Percentiles rank a stretch among this genome's conserved stretches.
Evolutionary conservation across 805 yeast genomes (phyloP).

Genomic region (Candida dendrica): DNA sequence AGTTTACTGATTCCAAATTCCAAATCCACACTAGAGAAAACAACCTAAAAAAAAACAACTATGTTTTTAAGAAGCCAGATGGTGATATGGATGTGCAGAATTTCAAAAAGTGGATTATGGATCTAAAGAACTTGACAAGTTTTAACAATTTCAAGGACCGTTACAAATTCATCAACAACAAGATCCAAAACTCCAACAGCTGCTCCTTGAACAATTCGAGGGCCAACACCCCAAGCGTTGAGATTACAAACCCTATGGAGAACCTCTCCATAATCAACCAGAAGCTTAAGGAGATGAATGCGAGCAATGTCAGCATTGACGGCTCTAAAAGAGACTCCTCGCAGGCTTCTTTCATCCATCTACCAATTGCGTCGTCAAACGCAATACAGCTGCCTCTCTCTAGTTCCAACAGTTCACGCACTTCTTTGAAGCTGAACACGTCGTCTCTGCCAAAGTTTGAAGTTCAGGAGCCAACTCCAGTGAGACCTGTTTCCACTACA

Average conservation of each 20-base stretch:
- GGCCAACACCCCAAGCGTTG: constrained; percentile 20
- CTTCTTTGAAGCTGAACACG: neutral
- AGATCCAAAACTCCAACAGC: neutral
- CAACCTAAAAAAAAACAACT: constrained; percentile 73
- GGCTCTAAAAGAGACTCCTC: no score
- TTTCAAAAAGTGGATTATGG: constrained; percentile 77
- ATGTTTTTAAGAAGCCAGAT: constrained; percentile 67
- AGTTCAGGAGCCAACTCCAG: constrained; percentile 12
- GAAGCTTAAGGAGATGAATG: constrained; percentile 14
- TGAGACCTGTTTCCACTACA: no score
- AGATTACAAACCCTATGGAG: constrained; percentile 16
- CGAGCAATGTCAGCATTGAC: constrained; percentile 1
- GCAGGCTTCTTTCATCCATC: no score
- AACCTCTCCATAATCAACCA: constrained; percentile 9
- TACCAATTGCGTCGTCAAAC: no score
- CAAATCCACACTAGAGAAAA: constrained; percentile 54
- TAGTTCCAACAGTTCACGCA: no score
- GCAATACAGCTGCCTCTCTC: no score
- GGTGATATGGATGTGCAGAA: constrained; percentile 62
- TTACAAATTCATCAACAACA: constrained; percentile 5
- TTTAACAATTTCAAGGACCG: constrained; percentile 16
- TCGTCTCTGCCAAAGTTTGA: constrained; percentile 1
- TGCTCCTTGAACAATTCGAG: constrained; percentile 13
- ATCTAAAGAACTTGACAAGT: constrained; percentile 54
- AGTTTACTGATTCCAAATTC: constrained; percentile 76